Base-by-base conservation (phyloP, 306 rosid genomes). In the Quercus cerris region DNA sequence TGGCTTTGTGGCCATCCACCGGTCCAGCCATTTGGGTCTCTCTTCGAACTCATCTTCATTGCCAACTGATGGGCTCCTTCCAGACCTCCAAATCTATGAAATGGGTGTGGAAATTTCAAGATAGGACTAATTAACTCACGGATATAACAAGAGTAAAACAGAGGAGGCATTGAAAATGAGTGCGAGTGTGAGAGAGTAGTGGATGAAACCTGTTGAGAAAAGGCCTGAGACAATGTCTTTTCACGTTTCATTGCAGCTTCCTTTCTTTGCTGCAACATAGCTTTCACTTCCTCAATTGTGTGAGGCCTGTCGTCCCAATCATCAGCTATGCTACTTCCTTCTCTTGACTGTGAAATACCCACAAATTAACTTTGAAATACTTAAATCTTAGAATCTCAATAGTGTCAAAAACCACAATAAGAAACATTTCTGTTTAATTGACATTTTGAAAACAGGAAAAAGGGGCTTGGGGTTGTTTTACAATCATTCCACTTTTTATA, bases 251-350 rank as follows among this genome's bases (percentile, higher is more conserved):
- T 77, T 41, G 97, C 94, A 41, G 89, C 85, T 66, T 91, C 97
- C 85, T 86, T 89, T 80, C 97, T 89, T 4, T 87, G 97, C 38
- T 89, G 94, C 80, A 95, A 91, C 97, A 93, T 91, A 22, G 98
- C 99, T 82, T 91, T 95, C 35, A 95, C 93, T 90, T 95, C 97
- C 81, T 93, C 96, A 82, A 93, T 84, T 3, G 97, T 93, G 87
- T 93, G 99, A 3, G 92, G 90, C 5, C 92, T 85, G 75, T 93
- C 98, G 57, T 96, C 97, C 99, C 99, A 96, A 73, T 96, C 97
- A 67, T 89, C 94, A 23, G 97, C 89, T 27, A 88, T 27, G 81
- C 93, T 95, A 80, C 98, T 91, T 82, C 94, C 98, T 64, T 91
- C 97, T 87, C 94, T 91, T 31, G 98, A 91, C 87, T 90, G 51